phyloP scores from a whole-genome alignment of 2,329 filamentous ascomycete genomes.

The Ophiobolus disseminans region DNA sequence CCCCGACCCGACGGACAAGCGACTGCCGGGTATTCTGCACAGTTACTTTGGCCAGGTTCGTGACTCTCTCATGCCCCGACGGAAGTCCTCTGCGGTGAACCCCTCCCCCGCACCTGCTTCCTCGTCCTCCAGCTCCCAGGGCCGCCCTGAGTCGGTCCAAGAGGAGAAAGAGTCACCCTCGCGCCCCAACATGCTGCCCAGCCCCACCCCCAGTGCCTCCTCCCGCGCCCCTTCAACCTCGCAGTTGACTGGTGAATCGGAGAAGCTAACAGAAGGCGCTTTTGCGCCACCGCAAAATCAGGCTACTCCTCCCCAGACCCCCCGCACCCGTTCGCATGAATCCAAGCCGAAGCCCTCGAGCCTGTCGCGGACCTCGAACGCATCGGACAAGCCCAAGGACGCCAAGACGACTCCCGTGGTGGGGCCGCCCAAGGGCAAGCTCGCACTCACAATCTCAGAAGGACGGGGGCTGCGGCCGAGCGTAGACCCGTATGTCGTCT shows the following conservation, averaged over 20 bases:
- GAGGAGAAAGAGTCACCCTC: constrained; percentile 31
- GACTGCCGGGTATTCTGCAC: constrained; percentile 90
- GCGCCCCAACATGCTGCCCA: constrained; percentile 62
- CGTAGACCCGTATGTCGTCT: constrained; percentile 92
- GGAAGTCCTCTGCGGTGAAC: constrained; percentile 49
- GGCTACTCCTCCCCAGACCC: constrained; percentile 91
- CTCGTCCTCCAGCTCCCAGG: constrained; percentile 26
- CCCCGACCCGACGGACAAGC: constrained; percentile 92
- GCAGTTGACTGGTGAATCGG: constrained; percentile 72
- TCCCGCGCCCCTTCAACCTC: constrained; percentile 60
- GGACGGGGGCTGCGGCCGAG: constrained; percentile 82
- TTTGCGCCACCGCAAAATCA: constrained; percentile 69
- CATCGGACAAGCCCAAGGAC: constrained; percentile 52
- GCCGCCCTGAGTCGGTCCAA: constrained; percentile 14
- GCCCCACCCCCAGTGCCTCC: constrained; percentile 56
- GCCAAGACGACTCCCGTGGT: constrained; percentile 64
- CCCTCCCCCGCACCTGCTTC: constrained; percentile 46
- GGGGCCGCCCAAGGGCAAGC: constrained; percentile 79
- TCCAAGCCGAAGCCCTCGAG: constrained; percentile 52
- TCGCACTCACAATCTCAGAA: constrained; percentile 87
- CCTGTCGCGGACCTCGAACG: constrained; percentile 59
- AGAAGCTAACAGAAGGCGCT: constrained; percentile 87
- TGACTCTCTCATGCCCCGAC: constrained; percentile 64
- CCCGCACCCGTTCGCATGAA: constrained; percentile 80
- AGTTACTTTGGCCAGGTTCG: constrained; percentile 99